Evolutionary conservation across 768 basidiomycete genomes (phyloP).

Genomic region (Scleroderma bovista): DNA sequence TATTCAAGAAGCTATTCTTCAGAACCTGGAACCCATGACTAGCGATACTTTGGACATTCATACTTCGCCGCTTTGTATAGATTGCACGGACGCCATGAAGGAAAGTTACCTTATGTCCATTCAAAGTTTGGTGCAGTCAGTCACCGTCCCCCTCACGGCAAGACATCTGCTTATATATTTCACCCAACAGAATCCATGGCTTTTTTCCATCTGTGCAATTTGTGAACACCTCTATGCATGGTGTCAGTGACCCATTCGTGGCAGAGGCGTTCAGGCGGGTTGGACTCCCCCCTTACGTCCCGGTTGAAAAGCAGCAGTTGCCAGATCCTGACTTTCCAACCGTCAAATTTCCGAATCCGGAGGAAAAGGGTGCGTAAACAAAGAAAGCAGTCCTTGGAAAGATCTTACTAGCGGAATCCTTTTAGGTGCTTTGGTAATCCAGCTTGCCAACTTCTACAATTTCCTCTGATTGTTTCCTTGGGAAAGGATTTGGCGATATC

Average conservation of each 20-base stretch:
- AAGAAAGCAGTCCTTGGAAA: neutral
- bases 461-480: conserved; percentile 1
- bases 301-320: conserved; percentile 58
- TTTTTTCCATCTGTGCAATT: conserved; percentile 41
- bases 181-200: conserved; percentile 7
- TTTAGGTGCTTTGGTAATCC: conserved; percentile 45
- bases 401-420: neutral
- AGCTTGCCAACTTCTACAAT: neutral
- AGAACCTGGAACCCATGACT: conserved; percentile 49
- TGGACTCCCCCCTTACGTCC: conserved; percentile 53
- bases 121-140: conserved; percentile 10
- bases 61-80: conserved; percentile 42
- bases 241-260: conserved; percentile 70
- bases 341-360: conserved; percentile 83
- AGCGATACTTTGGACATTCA: conserved; percentile 36
- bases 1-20: conserved; percentile 61
- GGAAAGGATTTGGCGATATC: conserved; percentile 66
- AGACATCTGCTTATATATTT: neutral
- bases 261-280: conserved; percentile 50
- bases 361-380: conserved; percentile 65
- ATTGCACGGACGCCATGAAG: conserved; percentile 56
- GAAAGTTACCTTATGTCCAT: conserved; percentile 50
- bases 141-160: conserved; percentile 6
- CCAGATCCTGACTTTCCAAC: conserved; percentile 88
- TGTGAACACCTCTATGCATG: conserved; percentile 89